phyloP scores from a whole-genome alignment of 768 basidiomycete species.

The Fibroporia radiculosa region DNA sequence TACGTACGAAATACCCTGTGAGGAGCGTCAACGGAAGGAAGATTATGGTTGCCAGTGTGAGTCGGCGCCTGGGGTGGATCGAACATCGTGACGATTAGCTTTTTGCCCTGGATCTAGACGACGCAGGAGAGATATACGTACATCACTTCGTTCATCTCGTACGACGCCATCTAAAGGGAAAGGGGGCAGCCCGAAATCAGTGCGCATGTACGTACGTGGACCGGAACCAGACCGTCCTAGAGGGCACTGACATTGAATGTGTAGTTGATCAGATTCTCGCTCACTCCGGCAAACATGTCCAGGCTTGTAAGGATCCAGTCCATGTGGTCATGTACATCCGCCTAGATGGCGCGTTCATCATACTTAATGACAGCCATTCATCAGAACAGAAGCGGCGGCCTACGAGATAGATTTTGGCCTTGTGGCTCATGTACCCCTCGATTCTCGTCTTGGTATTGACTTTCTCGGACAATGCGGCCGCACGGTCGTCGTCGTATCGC shows the following conservation, averaged over 20 bases:
- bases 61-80: constrained; percentile 38
- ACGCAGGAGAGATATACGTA: constrained; percentile 20
- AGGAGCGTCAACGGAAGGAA: constrained; percentile 64
- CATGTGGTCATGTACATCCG: constrained; percentile 72
- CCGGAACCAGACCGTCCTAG: too few relatives aligned
- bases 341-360: constrained; percentile 33
- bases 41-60: constrained; percentile 64
- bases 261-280: constrained; percentile 66
- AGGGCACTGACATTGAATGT: constrained; percentile 60
- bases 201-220: too few relatives aligned
- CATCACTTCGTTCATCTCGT: constrained; percentile 75
- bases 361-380: not conserved
- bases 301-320: constrained; percentile 62
- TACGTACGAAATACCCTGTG: constrained; percentile 63
- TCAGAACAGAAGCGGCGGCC: constrained; percentile 13
- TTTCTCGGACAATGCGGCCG: constrained; percentile 44
- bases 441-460: constrained; percentile 26
- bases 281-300: constrained; percentile 66
- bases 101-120: too few relatives aligned
- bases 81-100: too few relatives aligned
- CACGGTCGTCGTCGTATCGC: constrained; percentile 63
- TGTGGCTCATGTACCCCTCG: constrained; percentile 60
- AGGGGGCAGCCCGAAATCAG: too few relatives aligned
- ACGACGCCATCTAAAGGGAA: constrained; percentile 49
- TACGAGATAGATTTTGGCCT: constrained; percentile 62